These are phyloP conservation scores for Chlorociboria aeruginascens DNA, from an alignment of 495 filamentous ascomycete species.

Conservation along the genomic window DNA sequence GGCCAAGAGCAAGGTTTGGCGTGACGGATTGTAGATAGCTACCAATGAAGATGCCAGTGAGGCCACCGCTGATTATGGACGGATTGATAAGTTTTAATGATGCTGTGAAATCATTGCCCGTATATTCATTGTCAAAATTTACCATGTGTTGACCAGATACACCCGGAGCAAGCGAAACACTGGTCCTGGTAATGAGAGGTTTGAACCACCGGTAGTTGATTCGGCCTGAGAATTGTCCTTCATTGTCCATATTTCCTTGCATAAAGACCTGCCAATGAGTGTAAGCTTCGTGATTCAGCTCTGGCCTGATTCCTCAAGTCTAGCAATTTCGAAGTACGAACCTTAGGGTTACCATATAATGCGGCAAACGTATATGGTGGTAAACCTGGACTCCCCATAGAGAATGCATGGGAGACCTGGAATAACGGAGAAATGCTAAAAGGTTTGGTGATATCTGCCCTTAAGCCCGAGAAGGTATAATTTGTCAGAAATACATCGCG, in stretches of 20 bases:
- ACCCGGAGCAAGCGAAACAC: constrained; percentile 63
- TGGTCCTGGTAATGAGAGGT: constrained; percentile 68
- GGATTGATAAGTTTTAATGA: constrained; percentile 88
- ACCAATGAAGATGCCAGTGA: constrained; percentile 90
- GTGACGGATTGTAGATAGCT: constrained; percentile 92
- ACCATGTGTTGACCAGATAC: constrained; percentile 53
- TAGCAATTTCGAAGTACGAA: constrained; percentile 33
- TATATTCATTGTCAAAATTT: constrained; percentile 88
- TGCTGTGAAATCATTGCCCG: constrained; percentile 81
- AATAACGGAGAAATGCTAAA: constrained; percentile 89
- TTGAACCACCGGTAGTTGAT: constrained; percentile 83
- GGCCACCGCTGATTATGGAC: constrained; percentile 76
- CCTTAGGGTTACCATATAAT: constrained; percentile 83
- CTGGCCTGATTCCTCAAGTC: background rate
- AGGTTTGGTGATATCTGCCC: constrained; percentile 90
- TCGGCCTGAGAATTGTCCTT: constrained; percentile 66
- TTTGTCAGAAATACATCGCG: constrained; percentile 91
- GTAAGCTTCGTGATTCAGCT: background rate
- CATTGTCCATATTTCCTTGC: constrained; percentile 90
- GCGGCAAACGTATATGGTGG: constrained; percentile 91
- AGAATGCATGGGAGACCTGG: constrained; percentile 92
- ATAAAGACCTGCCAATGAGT: constrained; percentile 61
- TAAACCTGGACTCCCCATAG: constrained; percentile 75
- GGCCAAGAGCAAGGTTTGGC: constrained; percentile 72
- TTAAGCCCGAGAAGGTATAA: constrained; percentile 87